Evolutionary conservation across 1,284 basidiomycete species (phyloP), one percentile per base, ranked within the genome.

Genomic region (Fomitiporia mediterranea): DNA sequence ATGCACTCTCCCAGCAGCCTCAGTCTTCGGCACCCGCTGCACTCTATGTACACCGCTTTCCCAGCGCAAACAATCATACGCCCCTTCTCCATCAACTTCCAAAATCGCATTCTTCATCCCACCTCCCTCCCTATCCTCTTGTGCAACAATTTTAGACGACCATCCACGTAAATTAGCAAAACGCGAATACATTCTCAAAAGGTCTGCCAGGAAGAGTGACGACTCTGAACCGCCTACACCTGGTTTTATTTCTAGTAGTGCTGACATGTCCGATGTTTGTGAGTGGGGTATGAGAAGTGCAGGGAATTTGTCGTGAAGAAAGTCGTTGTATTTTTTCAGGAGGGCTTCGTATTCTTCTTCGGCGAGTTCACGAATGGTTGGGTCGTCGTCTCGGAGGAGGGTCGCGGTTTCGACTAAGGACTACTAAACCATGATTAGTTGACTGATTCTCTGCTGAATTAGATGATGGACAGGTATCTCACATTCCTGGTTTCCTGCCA

Each of bases 41-140:
- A 99, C 94, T 4, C 96, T 80, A 72, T 99, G 96, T 0, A 99
- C 94, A 3, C 96, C 97, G 55, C 89, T 94, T 70, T 99, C 96
- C 83, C 87, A 95, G 42, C 85, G 76, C 57, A 99, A 68, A 0
- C 76, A 72, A 55, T 94, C 91, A 66, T 90, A 99, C 2, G 85
- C 87, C 0, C 86, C 84, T 1, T 79, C 71, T 0, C 91, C 93
- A 62, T 86, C 86, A 9, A 95, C 74, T 65, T 94, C 90, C 27
- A 99, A 68, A 23, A 92, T 86, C 4, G 88, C 91, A 63, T 98
- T 94, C 64, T 87, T 89, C 39, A 89, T 71, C 0, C 92, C 93
- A 6, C 84, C 86, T 3, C 70, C 70, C 27, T 85, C 80, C 8
- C 74, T 72, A 43, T 77, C 74, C 56, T 79, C 84, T 54, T 75